phyloP scores from a whole-genome alignment of 192 early-diverging fungal genomes.

The Coemansia sp. region DNA sequence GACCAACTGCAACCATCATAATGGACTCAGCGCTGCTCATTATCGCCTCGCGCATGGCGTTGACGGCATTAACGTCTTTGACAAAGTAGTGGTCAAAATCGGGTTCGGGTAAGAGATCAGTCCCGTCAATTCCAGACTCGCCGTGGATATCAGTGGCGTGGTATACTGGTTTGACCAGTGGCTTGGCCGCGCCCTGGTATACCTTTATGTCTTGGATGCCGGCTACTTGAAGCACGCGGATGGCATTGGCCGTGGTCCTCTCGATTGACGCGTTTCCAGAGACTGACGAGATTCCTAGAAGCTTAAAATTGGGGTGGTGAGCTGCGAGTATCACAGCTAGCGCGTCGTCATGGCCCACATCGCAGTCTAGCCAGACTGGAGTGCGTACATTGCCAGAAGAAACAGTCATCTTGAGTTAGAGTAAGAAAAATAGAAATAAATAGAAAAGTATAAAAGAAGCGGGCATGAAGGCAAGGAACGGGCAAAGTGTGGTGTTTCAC shows the following conservation, averaged over 20 bases:
- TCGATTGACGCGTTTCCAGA: slow-evolving; percentile 28
- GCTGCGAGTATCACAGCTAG: slow-evolving; percentile 38
- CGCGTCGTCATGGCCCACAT: slow-evolving; percentile 46
- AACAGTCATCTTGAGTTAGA: background rate
- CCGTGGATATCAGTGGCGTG: slow-evolving; percentile 33
- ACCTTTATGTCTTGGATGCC: slow-evolving; percentile 37
- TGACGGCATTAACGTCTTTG: slow-evolving; percentile 14
- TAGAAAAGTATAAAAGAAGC: background rate
- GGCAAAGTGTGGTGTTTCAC: background rate
- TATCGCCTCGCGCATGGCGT: slow-evolving; percentile 31
- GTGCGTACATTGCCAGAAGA: background rate
- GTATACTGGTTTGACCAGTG: slow-evolving; percentile 17
- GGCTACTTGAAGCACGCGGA: slow-evolving; percentile 27
- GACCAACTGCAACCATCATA: slow-evolving; percentile 44
- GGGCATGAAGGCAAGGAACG: background rate
- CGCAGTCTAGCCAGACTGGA: slow-evolving; percentile 48
- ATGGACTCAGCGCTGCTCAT: slow-evolving; percentile 24
- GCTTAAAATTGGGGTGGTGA: slow-evolving; percentile 31
- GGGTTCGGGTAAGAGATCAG: slow-evolving; percentile 13
- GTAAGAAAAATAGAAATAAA: background rate
- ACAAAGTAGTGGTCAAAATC: slow-evolving; percentile 24
- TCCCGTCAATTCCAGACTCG: slow-evolving; percentile 18
- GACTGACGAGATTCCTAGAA: slow-evolving; percentile 33
- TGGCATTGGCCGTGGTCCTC: slow-evolving; percentile 31
- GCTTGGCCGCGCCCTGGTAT: slow-evolving; percentile 31